phyloP scores from a whole-genome alignment of 2,329 filamentous ascomycete genomes.

The Xylariaceae sp. region DNA sequence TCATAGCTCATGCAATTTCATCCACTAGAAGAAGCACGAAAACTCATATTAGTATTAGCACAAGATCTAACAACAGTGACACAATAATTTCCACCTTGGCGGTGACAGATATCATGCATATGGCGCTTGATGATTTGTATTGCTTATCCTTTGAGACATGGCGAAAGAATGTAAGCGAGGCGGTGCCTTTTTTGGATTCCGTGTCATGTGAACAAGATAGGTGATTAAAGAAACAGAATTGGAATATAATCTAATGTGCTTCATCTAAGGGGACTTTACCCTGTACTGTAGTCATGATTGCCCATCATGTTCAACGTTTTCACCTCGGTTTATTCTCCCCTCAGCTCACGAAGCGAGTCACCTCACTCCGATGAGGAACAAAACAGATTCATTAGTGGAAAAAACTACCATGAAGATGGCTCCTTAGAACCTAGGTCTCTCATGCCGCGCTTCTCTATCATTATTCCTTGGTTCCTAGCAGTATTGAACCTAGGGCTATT shows the following conservation, averaged over 20 bases:
- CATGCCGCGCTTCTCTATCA: background rate
- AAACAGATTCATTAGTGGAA: background rate
- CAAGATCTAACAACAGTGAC: background rate
- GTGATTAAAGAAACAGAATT: background rate
- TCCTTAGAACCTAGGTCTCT: background rate
- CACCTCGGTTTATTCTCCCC: background rate
- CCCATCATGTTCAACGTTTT: slow-evolving; percentile 17
- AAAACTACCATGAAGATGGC: background rate
- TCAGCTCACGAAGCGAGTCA: slow-evolving; percentile 4
- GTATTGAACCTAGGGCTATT: background rate
- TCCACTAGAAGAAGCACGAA: background rate
- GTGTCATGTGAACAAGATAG: too few species aligned
- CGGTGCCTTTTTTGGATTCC: background rate
- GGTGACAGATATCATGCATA: background rate
- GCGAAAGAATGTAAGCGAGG: background rate
- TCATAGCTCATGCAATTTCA: background rate
- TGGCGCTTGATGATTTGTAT: slow-evolving; percentile 2
- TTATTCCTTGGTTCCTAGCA: slow-evolving; percentile 9
- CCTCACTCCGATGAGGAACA: slow-evolving; percentile 5
- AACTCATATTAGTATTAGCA: background rate
- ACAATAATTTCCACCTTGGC: background rate
- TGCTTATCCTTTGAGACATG: background rate
- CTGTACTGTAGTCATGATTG: background rate
- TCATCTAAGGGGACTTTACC: background rate
- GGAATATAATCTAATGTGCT: background rate